Conservation (phyloP, 306 rosid genomes). For the Cicer chorassanicum region DNA sequence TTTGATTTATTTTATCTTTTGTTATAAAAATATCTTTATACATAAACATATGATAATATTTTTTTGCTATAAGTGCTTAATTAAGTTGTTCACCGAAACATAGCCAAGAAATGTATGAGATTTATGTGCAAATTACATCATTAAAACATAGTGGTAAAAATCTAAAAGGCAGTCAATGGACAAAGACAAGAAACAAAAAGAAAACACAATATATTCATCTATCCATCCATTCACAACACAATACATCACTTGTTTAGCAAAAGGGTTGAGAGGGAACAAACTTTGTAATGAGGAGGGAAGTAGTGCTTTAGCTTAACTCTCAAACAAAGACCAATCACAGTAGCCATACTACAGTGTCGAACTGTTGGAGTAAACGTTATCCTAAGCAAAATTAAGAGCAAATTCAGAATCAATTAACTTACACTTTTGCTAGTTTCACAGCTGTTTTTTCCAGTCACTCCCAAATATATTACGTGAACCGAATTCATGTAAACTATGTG, state of each 20-base stretch:
- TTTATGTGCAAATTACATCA: not conserved
- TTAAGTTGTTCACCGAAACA: too few species aligned
- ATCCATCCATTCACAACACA: not conserved
- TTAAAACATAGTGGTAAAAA: not conserved
- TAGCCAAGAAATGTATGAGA: not conserved
- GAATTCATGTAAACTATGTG: too few species aligned
- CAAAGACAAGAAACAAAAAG: not conserved
- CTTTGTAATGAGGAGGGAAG: constrained; percentile 95
- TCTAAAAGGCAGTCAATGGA: not conserved
- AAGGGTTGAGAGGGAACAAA: constrained; percentile 36
- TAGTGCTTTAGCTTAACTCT: constrained; percentile 82
- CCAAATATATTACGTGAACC: too few species aligned
- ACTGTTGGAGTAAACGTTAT: constrained; percentile 95
- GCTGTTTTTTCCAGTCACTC: too few species aligned
- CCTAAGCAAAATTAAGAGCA: constrained; percentile 48
- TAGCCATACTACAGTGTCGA: constrained; percentile 97
- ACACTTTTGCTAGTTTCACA: too few species aligned
- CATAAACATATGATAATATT: too few species aligned
- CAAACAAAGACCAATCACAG: constrained; percentile 92
- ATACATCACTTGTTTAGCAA: not conserved
- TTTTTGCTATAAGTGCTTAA: too few species aligned
- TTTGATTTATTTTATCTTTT: too few species aligned
- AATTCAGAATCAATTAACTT: not conserved
- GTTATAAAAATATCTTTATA: too few species aligned
- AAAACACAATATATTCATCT: not conserved